Base-by-base conservation (phyloP, 1,284 basidiomycete genomes). In the Boletus albobrunnescens region DNA sequence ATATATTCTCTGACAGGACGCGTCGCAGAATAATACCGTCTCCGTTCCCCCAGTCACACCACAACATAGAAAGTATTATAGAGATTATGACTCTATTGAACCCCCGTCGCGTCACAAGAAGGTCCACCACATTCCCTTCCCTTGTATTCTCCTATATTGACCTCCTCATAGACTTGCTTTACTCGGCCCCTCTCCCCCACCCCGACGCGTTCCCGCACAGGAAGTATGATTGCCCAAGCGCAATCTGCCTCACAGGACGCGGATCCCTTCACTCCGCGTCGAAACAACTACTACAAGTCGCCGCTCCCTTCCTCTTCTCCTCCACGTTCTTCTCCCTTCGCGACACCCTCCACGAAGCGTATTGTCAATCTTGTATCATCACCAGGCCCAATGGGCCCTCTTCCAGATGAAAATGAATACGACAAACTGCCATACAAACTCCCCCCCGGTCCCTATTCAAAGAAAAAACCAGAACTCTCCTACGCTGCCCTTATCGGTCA, bases 401-500 rank as follows among this genome's bases (percentile, higher is more conserved):
- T 71, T 44, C 79, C 81, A n/a, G 66, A 73, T 33, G 75, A 81
- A 57, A 77, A 78, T 28, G 77, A 81, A 40, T 78, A 81, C 38
- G 77, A 78, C 37, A 74, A 72, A n/a, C 67, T 84, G 35, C 87
- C 87, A 2, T 91, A 83, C 61, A 79, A 68, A 44, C 77, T 94
- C 1, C 91, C 91, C 0, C 77, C 83, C 1, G 89, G 90, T n/a
- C 90, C 90, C 1, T 88, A 92, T 59, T 81, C 85, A 5, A 69
- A 70, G 32, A 76, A 76, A 46, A 91, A 94, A 60, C 93, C 93
- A 0, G 80, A 85, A 24, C 78, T 82, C 24, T 94, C 93, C 2
- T 98, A 98, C 61, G 94, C 95, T 3, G 94, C 93, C 6, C 80
- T 98, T 44, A 94, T 99, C 53, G 95, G 95, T 5, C 93, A 94